These are phyloP conservation scores for Sophora flavescens DNA, from an alignment of 306 rosid genomes.

Conservation along the genomic window DNA sequence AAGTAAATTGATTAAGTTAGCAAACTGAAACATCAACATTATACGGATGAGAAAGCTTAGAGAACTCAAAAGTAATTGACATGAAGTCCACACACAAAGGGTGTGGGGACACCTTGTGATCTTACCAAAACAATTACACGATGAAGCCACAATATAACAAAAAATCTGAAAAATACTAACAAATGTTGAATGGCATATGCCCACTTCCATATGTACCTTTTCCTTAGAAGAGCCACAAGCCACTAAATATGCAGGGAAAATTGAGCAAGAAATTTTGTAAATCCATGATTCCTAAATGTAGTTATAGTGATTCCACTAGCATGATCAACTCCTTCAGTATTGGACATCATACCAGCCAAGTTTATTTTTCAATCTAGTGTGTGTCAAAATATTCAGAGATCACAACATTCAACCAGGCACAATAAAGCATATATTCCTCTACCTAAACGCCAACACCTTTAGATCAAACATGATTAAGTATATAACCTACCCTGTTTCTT, in stretches of 20 bases:
- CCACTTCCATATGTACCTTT: background rate
- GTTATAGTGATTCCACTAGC: conserved; percentile 9
- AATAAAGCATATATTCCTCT: conserved; percentile 9
- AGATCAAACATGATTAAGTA: conserved; percentile 24
- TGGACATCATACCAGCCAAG: conserved; percentile 10
- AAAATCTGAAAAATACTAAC: background rate
- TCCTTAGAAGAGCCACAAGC: conserved; percentile 1
- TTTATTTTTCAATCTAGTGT: conserved; percentile 22
- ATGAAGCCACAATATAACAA: background rate
- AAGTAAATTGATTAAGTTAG: conserved; percentile 19
- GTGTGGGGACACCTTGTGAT: too few species aligned
- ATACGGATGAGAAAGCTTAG: conserved; percentile 26
- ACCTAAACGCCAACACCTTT: conserved; percentile 16
- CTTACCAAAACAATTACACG: background rate
- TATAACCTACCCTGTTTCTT: conserved; percentile 1
- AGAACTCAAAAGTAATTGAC: conserved; percentile 27
- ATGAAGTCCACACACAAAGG: too few species aligned
- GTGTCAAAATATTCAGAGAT: background rate
- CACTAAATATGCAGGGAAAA: conserved; percentile 21
- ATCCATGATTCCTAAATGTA: conserved; percentile 4
- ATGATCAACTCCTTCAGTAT: conserved; percentile 7
- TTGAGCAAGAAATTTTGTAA: conserved; percentile 23
- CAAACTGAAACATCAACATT: conserved; percentile 6
- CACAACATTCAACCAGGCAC: conserved; percentile 26
- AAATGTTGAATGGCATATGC: background rate